Evolutionary conservation across 345 rosid genomes (phyloP).

Genomic region (Syzygium jambos): DNA sequence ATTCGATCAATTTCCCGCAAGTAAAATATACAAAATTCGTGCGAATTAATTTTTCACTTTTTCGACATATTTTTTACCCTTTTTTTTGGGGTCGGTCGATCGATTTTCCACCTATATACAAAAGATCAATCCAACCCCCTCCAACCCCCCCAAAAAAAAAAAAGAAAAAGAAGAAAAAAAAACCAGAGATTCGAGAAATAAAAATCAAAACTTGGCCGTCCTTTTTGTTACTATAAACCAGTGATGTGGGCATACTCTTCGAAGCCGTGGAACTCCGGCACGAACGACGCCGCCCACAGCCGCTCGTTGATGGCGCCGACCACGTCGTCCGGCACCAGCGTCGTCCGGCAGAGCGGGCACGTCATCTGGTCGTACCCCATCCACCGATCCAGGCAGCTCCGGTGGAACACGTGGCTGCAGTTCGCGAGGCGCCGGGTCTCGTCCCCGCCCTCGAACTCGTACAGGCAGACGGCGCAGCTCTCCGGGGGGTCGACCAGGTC

Average conservation of each 20-base stretch:
- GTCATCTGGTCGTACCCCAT: constrained; percentile 11
- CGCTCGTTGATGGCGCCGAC: constrained; percentile 4
- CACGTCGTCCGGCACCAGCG: constrained; percentile 9
- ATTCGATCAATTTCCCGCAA: neutral
- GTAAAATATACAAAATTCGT: neutral
- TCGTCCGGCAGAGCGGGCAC: constrained; percentile 15
- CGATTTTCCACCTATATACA: neutral
- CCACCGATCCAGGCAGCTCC: constrained; percentile 12
- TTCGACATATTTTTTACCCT: neutral
- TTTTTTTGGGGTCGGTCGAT: neutral
- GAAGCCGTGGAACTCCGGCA: constrained; percentile 4
- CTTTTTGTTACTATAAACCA: neutral
- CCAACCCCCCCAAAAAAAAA: neutral
- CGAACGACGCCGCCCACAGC: constrained; percentile 9
- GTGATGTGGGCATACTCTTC: neutral
- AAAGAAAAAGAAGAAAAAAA: fast-evolving
- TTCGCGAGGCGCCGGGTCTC: constrained; percentile 9
- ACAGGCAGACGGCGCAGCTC: constrained; percentile 16
- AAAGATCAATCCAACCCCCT: neutral
- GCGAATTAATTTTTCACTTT: neutral
- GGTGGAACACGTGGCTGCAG: constrained; percentile 18
- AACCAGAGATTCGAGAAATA: neutral
- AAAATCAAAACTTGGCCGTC: neutral
- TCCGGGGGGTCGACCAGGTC: constrained; percentile 9
- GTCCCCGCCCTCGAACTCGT: constrained; percentile 10